Conservation (phyloP, 2,329 filamentous ascomycete species). For the Cordyceps farinosa region DNA sequence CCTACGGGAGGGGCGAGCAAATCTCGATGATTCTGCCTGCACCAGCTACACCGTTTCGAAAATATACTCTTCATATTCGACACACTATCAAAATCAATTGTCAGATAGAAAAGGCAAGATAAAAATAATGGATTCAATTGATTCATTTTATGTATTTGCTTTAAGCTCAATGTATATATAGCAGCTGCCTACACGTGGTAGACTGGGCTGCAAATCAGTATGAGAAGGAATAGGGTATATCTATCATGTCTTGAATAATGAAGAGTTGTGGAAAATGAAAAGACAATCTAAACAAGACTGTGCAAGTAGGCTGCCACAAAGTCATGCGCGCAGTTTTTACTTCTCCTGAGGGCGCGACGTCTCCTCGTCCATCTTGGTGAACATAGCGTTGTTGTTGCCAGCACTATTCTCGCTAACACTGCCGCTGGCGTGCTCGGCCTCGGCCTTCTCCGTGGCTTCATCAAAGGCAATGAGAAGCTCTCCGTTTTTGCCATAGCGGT, state of each 20-base stretch:
- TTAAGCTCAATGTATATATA: neutral
- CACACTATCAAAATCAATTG: too few species aligned
- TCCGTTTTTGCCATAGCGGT: conserved; percentile 56
- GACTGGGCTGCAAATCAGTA: neutral
- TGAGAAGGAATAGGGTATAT: conserved; percentile 17
- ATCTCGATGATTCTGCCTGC: too few species aligned
- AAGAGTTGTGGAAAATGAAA: neutral
- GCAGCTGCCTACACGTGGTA: neutral
- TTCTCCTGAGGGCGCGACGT: conserved; percentile 26
- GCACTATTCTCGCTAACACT: conserved; percentile 27
- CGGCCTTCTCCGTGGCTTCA: conserved; percentile 26
- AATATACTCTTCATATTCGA: too few species aligned
- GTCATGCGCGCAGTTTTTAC: conserved; percentile 11
- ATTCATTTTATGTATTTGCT: neutral
- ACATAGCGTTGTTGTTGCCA: conserved; percentile 28
- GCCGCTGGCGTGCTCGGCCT: conserved; percentile 28
- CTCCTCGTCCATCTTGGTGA: conserved; percentile 33
- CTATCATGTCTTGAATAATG: conserved; percentile 6
- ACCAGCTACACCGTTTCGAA: too few species aligned
- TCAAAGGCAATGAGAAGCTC: conserved; percentile 50
- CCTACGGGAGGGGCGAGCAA: too few species aligned
- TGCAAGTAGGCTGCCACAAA: neutral
- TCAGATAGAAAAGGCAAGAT: too few species aligned
- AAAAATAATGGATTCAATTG: too few species aligned
- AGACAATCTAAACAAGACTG: neutral